Evolutionary conservation across 306 rosid genomes (phyloP).

Genomic region (Quercus suber): DNA sequence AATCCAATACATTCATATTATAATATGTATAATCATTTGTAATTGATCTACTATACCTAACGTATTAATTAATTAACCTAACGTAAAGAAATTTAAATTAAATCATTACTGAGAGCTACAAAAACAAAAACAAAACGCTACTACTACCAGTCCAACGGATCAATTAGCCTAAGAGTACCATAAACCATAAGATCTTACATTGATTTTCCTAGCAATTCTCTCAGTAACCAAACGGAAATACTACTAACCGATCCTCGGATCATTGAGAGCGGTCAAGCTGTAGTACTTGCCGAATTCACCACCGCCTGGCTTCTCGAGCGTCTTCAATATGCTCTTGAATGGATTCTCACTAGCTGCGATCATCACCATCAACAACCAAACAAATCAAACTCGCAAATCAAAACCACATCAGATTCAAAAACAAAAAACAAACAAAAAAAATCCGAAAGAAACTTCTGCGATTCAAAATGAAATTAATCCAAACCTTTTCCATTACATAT

Average conservation of each 20-base stretch:
- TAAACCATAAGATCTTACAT: background rate
- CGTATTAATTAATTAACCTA: background rate
- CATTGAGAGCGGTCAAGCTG: conserved; percentile 87
- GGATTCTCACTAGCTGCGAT: conserved; percentile 59
- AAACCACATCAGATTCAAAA: background rate
- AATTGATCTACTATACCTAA: background rate
- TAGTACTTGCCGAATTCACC: conserved; percentile 87
- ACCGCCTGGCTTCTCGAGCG: conserved; percentile 74
- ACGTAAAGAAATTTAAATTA: background rate
- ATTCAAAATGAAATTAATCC: background rate
- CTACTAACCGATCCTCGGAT: conserved; percentile 80
- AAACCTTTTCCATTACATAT: background rate
- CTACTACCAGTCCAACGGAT: background rate
- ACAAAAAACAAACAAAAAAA: no score
- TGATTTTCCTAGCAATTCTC: conserved; percentile 10
- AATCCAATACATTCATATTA: background rate
- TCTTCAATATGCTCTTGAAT: conserved; percentile 62
- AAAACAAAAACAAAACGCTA: background rate
- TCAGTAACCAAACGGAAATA: conserved; percentile 16
- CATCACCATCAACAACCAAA: background rate
- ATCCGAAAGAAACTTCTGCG: background rate
- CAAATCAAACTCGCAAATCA: background rate
- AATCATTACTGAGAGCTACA: background rate
- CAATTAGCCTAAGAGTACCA: background rate
- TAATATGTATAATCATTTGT: background rate